phyloP scores from a whole-genome alignment of 306 rosid species.

The Rosa lucieae region DNA sequence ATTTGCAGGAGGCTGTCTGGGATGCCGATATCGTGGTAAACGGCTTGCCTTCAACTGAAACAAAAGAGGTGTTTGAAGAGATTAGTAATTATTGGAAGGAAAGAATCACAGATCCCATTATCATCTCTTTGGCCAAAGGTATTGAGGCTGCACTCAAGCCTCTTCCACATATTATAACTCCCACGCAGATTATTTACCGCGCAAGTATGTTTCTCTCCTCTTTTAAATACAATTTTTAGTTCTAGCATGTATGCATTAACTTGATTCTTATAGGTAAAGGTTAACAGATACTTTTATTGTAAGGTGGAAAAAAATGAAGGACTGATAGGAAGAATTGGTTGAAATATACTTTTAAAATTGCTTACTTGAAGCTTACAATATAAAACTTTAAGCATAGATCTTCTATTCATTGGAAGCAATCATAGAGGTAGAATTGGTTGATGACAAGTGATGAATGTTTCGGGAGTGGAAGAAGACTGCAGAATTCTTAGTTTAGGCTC shows the following conservation, averaged over 20 bases:
- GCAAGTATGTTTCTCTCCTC: conserved; percentile 62
- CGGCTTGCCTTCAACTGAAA: conserved; percentile 93
- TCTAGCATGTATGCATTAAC: conserved; percentile 4
- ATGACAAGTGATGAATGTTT: background rate
- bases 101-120: conserved; percentile 76
- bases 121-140: conserved; percentile 84
- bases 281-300: background rate
- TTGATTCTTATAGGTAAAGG: background rate
- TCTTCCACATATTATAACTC: conserved; percentile 84
- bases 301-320: background rate
- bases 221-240: background rate
- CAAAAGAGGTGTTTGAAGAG: conserved; percentile 81
- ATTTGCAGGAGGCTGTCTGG: conserved; percentile 98
- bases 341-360: background rate
- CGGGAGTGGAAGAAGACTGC: background rate
- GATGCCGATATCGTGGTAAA: conserved; percentile 96
- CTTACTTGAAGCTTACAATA: background rate
- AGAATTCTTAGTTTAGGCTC: background rate
- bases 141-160: conserved; percentile 87
- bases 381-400: background rate
- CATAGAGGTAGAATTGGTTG: background rate
- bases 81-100: conserved; percentile 87
- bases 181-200: conserved; percentile 76
- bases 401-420: background rate
- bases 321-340: background rate